Evolutionary conservation across 1,284 basidiomycete genomes (phyloP), one percentile per base, ranked within the genome.

Genomic region (Sanghuangporus sanghuang): DNA sequence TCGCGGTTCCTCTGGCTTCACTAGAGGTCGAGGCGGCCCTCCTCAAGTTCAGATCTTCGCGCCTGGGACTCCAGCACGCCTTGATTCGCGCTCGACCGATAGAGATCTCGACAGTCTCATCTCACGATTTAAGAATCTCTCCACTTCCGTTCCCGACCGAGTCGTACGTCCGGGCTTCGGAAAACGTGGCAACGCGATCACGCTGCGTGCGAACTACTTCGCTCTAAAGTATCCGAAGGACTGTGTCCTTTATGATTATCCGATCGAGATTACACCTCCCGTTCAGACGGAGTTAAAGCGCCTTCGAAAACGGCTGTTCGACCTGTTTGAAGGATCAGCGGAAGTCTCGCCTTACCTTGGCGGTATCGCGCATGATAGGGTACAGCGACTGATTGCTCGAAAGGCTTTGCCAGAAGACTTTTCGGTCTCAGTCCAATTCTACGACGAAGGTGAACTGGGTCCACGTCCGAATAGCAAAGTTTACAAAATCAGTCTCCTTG

Each of bases 141-240:
- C 74, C 12, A 68, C 73, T 1, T 64, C 71, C 14, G 63, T 56
- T n/a, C 57, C 57, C 23, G 56, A 62, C 52, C 74, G 58, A 18
- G 63, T 58, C 46, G 53, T 84, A 3, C 83, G 90, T 7, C 87
- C 88, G 0, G 85, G 85, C 0, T 91, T 79, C 66, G 89, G 89
- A 7, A 87, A 81, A 0, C 69, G 74, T 0, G 90, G 90, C 2
- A 77, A 64, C 2, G 64, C 76, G 0, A 80, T 85, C 55, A 79
- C 74, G 0, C 72, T 91, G 6, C 80, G 90, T 0, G 77, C 87
- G 44, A 92, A 92, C 70, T 89, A 89, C 72, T 90, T 89, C 71
- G 68, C 85, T 0, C 70, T 89, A 32, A 79, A 72, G 38, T 71
- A 85, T 23, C 79, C 82, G 0, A 79, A 81, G 59, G 76, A 77